Percentiles rank a stretch among this genome's conserved stretches.
phyloP scores from a whole-genome alignment of 495 filamentous ascomycete genomes.

The Annulohypoxylon moriforme region DNA sequence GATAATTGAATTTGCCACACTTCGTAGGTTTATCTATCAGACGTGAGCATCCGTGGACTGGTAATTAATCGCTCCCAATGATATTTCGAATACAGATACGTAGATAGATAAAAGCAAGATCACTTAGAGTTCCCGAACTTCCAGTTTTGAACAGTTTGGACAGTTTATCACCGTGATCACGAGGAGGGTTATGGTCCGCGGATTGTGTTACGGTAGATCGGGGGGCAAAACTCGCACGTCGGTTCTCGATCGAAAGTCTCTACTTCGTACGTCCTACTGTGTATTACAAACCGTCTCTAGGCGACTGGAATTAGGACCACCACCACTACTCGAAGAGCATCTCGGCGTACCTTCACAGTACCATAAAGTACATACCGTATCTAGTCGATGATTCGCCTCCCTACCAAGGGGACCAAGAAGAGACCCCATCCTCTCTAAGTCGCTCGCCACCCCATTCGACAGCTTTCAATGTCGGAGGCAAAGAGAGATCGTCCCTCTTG shows the following conservation, averaged over 20 bases:
- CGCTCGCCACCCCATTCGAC: conserved; percentile 27
- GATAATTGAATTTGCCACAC: conserved; percentile 3
- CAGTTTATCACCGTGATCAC: conserved; percentile 7
- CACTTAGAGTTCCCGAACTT: not conserved
- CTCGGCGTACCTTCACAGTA: conserved; percentile 26
- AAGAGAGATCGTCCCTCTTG: conserved; percentile 31
- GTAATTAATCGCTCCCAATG: not conserved
- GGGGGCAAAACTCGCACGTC: conserved; percentile 6
- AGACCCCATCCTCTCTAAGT: conserved; percentile 11
- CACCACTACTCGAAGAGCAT: not conserved
- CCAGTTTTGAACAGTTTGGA: conserved; percentile 8
- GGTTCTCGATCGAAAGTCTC: conserved; percentile 21
- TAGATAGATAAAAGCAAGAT: conserved; percentile 8
- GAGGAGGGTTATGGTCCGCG: conserved; percentile 15
- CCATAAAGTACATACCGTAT: conserved; percentile 19
- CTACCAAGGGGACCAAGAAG: conserved; percentile 3
- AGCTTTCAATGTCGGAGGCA: conserved; percentile 18
- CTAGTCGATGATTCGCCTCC: conserved; percentile 11
- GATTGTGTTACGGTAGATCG: conserved; percentile 14
- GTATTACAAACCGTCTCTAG: conserved; percentile 9
- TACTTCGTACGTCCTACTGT: conserved; percentile 19
- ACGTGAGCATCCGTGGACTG: not conserved
- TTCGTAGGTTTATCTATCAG: conserved; percentile 11
- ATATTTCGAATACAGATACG: conserved; percentile 13
- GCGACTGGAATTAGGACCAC: conserved; percentile 1